Base-by-base conservation (phyloP, 108 stramenopile species). In the Discostella stelligeroides region DNA sequence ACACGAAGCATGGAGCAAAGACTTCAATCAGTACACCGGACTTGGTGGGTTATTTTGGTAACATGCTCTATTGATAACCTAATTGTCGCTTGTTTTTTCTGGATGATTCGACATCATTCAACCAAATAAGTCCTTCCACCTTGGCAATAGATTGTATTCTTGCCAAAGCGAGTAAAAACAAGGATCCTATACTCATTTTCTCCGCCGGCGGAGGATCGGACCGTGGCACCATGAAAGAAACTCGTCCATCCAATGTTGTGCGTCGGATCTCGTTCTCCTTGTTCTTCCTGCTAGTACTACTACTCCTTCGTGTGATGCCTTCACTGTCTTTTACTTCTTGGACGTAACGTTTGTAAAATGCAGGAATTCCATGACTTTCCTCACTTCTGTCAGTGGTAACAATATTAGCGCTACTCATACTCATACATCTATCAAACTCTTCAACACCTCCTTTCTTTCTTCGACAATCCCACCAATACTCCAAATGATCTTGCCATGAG, bases 21-120 rank as follows among this genome's bases (percentile, higher is more conserved):
- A 57, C 38, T 23, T 76, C 75, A 38, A 77, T 68, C 18, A 63
- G 60, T 17, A 76, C 81, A 23, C 81, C 81, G 14, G 75, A 82
- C 25, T 40, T 82, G 21, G 48, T 67, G 37, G 60, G 65, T 18
- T 82, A 72, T 50, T 82, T 77, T 39, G 73, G 73, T 1, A 73
- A 73, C 39, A 66, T 73, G 30, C 46, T 48, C 5, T 23, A 25
- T 2, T 0, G 23, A 25, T 53, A 13, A 53, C 12, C 1, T 53
- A 23, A 47, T 24, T 3, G 51, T 2, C 27, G 21, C 24, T 53
- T 20, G 10, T 7, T 25, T 2, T 14, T 17, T 17, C 17, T 14
- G 6, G 23, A 15, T 49, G 41, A 67, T 57, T 68, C 75, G 27
- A 63, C 30, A n/a, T 59, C 58, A 38, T 41, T 42, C 1, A 62